Base-by-base conservation (phyloP, 768 basidiomycete species). In the Porphyrellus cyaneotinctus region DNA sequence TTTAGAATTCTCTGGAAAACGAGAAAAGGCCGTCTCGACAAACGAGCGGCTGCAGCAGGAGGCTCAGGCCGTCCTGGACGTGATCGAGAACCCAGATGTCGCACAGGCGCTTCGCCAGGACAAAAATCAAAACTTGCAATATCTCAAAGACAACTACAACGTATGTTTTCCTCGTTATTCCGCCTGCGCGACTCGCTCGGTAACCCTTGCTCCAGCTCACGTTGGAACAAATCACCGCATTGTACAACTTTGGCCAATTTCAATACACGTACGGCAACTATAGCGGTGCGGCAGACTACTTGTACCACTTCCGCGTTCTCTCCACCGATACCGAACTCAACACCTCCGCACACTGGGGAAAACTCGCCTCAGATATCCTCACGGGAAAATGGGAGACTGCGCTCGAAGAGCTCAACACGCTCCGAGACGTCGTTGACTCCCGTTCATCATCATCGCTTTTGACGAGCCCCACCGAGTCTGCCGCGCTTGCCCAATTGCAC, bases 251-350 rank as follows among this genome's bases (percentile, higher is more conserved):
- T 73, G 97, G 97, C 49, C 89, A 97, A 67, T 98, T 95, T 76
- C 95, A 97, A 74, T 99, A 92, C 74, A 91, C 95, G n/a, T 91
- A 91, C 69, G 97, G 97, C 39, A 92, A 93, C 71, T 99, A 99
- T 77, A 87, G 85, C 62, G 91, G 91, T 44, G 94, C 97, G 15
- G 94, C 95, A 43, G 93, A 97, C 72, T 98, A 97, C 74, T 79
- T 99, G 51, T 97, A 98, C 78, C 95, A 98, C 68, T 99, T 98
- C 80, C 91, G 95, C 51, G 88, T 98, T 22, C 85, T 99, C 55
- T 95, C 95, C 43, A 97, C 94, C 51, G 91, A 95, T 68, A 78
- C 80, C 52, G 89, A 95, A 47, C 88, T 95, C 66, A 94, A 91
- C 73, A 88, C 91, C 33, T 98, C 97, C 6, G 92, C 95, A 3